Conservation (phyloP, 2,329 filamentous ascomycete species). For the Penicillium sp. region DNA sequence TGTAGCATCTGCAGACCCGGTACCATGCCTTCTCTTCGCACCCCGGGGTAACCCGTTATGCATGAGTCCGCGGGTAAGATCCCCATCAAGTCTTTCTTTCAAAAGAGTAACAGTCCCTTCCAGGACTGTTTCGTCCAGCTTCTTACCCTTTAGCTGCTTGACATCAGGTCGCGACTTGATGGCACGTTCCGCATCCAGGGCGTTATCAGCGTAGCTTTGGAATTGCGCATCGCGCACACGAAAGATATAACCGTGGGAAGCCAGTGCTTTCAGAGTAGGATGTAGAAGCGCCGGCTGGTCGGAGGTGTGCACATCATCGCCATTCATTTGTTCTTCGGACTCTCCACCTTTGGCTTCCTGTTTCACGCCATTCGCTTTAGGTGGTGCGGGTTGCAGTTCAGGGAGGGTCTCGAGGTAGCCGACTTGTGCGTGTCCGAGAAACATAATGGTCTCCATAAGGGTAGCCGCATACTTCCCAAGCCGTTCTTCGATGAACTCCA, state of each 20-base stretch:
- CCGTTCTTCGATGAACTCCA: constrained; percentile 63
- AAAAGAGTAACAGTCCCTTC: constrained; percentile 29
- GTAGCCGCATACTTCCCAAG: constrained; percentile 66
- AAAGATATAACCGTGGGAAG: constrained; percentile 36
- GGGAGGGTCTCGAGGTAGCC: constrained; percentile 38
- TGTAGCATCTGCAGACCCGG: too few species aligned
- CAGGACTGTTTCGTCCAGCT: too few species aligned
- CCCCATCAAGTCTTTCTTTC: constrained; percentile 31
- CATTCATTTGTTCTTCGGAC: constrained; percentile 24
- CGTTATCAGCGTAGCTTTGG: constrained; percentile 33
- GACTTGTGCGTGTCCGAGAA: constrained; percentile 63
- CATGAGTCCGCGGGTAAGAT: constrained; percentile 28
- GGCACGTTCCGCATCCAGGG: constrained; percentile 30
- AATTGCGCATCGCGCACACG: constrained; percentile 36
- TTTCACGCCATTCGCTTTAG: too few species aligned
- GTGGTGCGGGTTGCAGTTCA: constrained; percentile 25
- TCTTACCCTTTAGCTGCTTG: constrained; percentile 33
- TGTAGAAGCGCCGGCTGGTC: constrained; percentile 26
- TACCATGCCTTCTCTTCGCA: constrained; percentile 28
- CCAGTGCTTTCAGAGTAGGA: constrained; percentile 32
- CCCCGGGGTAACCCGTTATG: constrained; percentile 28
- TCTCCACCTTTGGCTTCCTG: too few species aligned
- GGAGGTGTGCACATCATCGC: constrained; percentile 18
- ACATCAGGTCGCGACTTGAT: constrained; percentile 24
- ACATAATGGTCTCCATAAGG: constrained; percentile 64